phyloP scores from a whole-genome alignment of 257 asterid genomes.

The Striga asiatica region DNA sequence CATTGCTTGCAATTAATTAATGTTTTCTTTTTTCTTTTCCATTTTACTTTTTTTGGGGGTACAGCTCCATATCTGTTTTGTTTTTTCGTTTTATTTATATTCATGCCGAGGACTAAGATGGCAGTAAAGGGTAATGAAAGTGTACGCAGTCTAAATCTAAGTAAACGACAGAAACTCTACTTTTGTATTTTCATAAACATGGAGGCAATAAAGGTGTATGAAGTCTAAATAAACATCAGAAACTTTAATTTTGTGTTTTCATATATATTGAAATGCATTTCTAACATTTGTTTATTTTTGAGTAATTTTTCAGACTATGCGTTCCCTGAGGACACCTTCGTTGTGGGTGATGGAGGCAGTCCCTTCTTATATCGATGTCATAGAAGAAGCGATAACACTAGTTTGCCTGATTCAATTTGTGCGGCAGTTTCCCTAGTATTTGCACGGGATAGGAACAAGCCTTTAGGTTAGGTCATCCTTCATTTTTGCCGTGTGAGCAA shows the following conservation, averaged over 20 bases:
- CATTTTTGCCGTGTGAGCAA: constrained; percentile 9
- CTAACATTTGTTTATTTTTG: neutral
- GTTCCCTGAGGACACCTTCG: constrained; percentile 46
- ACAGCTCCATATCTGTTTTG: neutral
- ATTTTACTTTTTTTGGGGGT: too few species aligned
- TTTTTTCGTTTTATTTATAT: too few species aligned
- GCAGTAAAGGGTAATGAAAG: neutral
- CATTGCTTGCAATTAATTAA: constrained; percentile 2
- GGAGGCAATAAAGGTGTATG: neutral
- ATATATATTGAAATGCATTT: constrained; percentile 8
- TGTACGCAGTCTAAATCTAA: neutral
- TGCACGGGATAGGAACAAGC: constrained; percentile 42
- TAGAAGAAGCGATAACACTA: constrained; percentile 10
- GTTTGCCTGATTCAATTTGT: constrained; percentile 8
- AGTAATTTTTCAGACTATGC: constrained; percentile 43
- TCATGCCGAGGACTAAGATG: neutral
- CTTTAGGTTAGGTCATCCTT: constrained; percentile 40
- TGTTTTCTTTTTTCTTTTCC: neutral
- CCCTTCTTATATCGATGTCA: constrained; percentile 35
- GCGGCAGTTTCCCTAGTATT: constrained; percentile 57
- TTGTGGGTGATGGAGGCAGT: constrained; percentile 66
- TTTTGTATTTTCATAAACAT: constrained; percentile 1
- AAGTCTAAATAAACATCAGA: neutral
- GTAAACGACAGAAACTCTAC: neutral
- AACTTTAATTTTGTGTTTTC: constrained; percentile 1